These are phyloP conservation scores for Chaetoceros tenuissimus DNA, from an alignment of 108 stramenopile species.

Conservation along the genomic window DNA sequence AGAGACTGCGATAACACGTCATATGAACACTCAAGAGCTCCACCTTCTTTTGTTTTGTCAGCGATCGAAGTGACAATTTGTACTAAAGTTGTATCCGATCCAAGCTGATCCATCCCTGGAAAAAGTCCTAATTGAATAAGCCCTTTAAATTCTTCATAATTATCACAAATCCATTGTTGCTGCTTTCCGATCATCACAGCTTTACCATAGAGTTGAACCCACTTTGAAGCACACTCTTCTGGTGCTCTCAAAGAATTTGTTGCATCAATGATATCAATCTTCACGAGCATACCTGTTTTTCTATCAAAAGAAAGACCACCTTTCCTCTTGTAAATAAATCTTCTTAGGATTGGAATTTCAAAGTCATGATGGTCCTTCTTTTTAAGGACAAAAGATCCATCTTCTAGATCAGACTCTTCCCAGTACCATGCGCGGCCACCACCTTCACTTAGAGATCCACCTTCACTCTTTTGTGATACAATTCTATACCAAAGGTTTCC, in stretches of 20 bases:
- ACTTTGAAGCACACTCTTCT: no score
- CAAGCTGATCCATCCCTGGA: constrained; percentile 25
- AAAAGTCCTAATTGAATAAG: constrained; percentile 29
- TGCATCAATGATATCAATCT: no score
- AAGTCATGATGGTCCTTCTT: no score
- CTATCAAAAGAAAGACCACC: no score
- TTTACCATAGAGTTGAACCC: no score
- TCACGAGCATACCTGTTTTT: no score
- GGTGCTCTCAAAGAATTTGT: no score
- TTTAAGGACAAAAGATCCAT: no score
- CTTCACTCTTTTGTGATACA: constrained; percentile 83
- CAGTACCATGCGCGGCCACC: constrained; percentile 76
- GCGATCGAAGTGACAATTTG: constrained; percentile 32
- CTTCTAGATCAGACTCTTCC: constrained; percentile 82
- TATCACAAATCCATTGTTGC: no score
- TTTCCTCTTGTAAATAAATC: no score
- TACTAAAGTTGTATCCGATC: constrained; percentile 52
- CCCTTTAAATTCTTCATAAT: constrained; percentile 29
- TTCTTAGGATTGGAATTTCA: not conserved
- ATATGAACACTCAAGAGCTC: constrained; percentile 46
- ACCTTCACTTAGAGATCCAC: constrained; percentile 75
- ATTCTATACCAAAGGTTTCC: constrained; percentile 77
- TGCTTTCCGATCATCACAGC: no score
- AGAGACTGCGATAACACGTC: constrained; percentile 32
- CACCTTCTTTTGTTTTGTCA: constrained; percentile 37